phyloP scores from a whole-genome alignment of 495 filamentous ascomycete genomes.

The Oleoguttula mirabilis region DNA sequence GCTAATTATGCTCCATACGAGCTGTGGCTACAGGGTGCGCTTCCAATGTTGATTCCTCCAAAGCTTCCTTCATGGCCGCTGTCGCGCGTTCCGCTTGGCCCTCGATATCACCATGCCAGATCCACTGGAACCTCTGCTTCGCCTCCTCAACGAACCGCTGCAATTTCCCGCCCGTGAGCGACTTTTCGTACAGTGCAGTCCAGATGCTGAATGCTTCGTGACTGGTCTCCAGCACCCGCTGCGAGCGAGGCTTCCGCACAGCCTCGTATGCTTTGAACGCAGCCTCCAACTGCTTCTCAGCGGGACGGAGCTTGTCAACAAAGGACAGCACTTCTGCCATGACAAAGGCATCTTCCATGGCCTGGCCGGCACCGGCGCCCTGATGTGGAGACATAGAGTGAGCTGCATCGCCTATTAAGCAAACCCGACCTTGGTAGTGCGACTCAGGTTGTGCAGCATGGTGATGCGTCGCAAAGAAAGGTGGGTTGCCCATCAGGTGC shows the following conservation, averaged over 20 bases:
- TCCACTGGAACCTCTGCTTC: constrained; percentile 8
- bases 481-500: not conserved
- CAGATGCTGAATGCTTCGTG: constrained; percentile 24
- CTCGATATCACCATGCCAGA: constrained; percentile 13
- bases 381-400: constrained; percentile 18
- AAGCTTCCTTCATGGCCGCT: not conserved
- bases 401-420: constrained; percentile 17
- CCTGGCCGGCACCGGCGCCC: constrained; percentile 21
- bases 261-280: constrained; percentile 29
- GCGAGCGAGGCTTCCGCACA: constrained; percentile 31
- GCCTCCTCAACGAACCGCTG: not conserved
- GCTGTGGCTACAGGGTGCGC: too few species aligned
- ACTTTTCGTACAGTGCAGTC: constrained; percentile 6
- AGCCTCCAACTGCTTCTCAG: constrained; percentile 12
- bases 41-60: too few species aligned
- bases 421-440: constrained; percentile 4
- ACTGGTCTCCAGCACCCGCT: constrained; percentile 40
- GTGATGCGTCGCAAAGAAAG: constrained; percentile 7
- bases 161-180: constrained; percentile 2
- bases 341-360: constrained; percentile 27
- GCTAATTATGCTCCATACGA: too few species aligned
- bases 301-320: not conserved
- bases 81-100: constrained; percentile 1
- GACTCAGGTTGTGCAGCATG: constrained; percentile 5
- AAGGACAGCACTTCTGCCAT: constrained; percentile 15